A percentile compares a stretch with the other conserved stretches of the same genome.
Evolutionary conservation across 2,329 filamentous ascomycete species (phyloP).

Genomic region (Claviceps cyperi): DNA sequence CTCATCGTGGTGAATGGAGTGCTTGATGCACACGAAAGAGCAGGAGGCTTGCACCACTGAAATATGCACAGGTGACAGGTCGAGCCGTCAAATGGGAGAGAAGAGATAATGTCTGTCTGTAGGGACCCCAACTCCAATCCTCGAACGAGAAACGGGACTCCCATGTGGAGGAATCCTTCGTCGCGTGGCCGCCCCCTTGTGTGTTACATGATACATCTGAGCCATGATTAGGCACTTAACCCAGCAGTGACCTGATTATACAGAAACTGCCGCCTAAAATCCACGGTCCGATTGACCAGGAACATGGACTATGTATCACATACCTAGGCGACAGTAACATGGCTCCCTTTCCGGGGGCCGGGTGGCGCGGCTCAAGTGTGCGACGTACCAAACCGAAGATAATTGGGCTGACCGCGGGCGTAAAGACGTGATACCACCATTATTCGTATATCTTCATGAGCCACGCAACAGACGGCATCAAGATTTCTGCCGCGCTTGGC

Average conservation of each 20-base stretch:
- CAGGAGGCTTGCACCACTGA: conserved; percentile 5
- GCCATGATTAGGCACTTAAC: not conserved
- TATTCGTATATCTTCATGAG: no score
- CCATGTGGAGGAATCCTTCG: not conserved
- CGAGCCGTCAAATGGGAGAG: not conserved
- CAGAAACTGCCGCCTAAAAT: not conserved
- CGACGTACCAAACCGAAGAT: not conserved
- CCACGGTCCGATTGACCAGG: not conserved
- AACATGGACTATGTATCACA: not conserved
- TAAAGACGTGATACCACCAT: no score
- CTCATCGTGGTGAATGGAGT: not conserved
- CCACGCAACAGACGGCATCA: no score
- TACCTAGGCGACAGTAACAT: not conserved
- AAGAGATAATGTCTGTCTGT: conserved; percentile 1
- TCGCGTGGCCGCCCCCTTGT: conserved; percentile 1
- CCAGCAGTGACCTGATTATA: not conserved
- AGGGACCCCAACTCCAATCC: conserved; percentile 1
- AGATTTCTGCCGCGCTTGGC: no score
- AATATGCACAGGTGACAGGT: not conserved
- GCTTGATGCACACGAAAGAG: conserved; percentile 6
- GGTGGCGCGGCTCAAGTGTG: not conserved
- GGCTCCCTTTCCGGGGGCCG: not conserved
- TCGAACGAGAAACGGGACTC: not conserved
- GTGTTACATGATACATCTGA: not conserved
- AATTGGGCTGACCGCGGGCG: not conserved